A percentile compares a stretch with the other conserved stretches of the same genome.
Evolutionary conservation across 306 rosid species (phyloP).

Genomic region (Trifolium dubium): DNA sequence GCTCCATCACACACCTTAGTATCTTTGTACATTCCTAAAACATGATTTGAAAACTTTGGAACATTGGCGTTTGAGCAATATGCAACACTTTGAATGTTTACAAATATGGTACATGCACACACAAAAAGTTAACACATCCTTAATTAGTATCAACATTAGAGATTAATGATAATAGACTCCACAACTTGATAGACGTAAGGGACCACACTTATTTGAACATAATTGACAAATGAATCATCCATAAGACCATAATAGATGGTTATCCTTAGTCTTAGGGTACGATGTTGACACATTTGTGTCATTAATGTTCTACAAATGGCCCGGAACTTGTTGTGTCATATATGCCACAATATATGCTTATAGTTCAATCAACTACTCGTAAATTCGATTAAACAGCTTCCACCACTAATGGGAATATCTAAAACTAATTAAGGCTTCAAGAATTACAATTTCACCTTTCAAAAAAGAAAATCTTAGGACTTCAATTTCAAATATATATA

Average conservation of each 20-base stretch:
- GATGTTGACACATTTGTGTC: conserved; percentile 34
- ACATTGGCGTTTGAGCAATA: no score
- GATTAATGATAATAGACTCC: background rate
- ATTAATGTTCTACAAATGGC: conserved; percentile 36
- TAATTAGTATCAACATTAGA: background rate
- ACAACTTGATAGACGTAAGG: conserved; percentile 34
- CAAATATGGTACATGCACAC: conserved; percentile 14
- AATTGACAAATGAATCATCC: conserved; percentile 25
- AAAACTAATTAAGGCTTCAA: conserved; percentile 19
- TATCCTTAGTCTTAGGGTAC: conserved; percentile 33
- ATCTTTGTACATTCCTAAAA: no score
- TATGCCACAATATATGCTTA: background rate
- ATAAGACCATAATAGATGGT: conserved; percentile 48
- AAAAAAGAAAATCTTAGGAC: no score
- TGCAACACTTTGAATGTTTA: no score
- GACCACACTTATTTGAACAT: conserved; percentile 42
- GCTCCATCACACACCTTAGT: no score
- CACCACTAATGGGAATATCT: conserved; percentile 49
- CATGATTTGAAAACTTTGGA: no score
- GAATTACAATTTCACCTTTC: conserved; percentile 26
- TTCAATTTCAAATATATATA: no score
- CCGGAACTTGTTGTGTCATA: background rate
- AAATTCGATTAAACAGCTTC: conserved; percentile 45
- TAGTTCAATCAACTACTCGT: conserved; percentile 18
- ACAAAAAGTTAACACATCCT: conserved; percentile 36